phyloP scores from a whole-genome alignment of 2,329 filamentous ascomycete genomes.

The Aspergillus sp. region DNA sequence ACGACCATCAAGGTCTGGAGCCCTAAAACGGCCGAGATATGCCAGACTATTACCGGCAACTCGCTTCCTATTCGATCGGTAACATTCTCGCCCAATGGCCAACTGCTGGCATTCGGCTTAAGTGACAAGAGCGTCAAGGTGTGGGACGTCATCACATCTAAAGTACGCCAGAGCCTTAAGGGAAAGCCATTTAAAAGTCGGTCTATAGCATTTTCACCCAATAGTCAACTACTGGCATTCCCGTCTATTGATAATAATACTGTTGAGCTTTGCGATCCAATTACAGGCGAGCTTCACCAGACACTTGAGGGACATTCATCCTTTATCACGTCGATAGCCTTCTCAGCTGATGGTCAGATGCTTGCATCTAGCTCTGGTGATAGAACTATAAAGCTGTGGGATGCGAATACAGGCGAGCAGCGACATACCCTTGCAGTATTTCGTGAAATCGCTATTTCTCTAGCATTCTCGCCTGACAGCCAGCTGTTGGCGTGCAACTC shows the following conservation, averaged over 20 bases:
- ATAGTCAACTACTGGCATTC: not conserved
- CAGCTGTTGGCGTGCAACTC: too few species aligned
- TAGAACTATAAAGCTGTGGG: not conserved
- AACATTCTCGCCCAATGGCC: constrained; percentile 12
- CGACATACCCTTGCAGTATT: not conserved
- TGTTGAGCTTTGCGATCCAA: not conserved
- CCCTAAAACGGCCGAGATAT: not conserved
- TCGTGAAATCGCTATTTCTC: too few species aligned
- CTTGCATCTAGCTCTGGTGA: constrained; percentile 1
- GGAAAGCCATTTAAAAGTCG: not conserved
- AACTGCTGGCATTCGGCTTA: constrained; percentile 10
- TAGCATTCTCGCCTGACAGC: too few species aligned
- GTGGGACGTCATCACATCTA: constrained; percentile 4
- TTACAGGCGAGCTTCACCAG: not conserved
- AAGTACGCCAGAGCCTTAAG: not conserved
- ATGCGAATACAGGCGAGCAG: not conserved
- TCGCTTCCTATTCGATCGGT: not conserved
- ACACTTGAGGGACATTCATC: not conserved
- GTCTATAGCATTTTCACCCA: constrained; percentile 12
- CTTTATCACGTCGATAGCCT: not conserved
- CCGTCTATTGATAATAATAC: not conserved
- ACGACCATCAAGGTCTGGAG: not conserved
- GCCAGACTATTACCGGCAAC: not conserved
- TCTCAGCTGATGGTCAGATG: not conserved
- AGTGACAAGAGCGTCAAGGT: constrained; percentile 2